Percentiles rank a stretch among this genome's conserved stretches.
Conservation (phyloP, 1,139 yeast genomes). For the Geotrichum bryndzae region DNA sequence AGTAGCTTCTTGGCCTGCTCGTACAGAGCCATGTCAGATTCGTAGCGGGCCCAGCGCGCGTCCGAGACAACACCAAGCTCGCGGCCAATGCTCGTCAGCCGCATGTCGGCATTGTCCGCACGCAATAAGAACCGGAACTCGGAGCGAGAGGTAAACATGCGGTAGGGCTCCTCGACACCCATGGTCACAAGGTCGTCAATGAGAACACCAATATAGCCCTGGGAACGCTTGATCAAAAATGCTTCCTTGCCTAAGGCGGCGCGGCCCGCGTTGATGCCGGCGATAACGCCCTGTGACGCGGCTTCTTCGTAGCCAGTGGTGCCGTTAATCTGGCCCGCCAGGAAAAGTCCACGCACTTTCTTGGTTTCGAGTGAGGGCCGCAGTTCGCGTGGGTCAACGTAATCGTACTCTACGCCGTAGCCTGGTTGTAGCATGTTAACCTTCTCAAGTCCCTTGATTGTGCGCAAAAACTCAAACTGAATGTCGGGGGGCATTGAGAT, state of each 20-base stretch:
- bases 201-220: conserved; percentile 87
- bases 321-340: conserved; percentile 98
- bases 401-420: conserved; percentile 96
- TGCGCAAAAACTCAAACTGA: conserved; percentile 62
- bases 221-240: conserved; percentile 60
- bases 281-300: conserved; percentile 91
- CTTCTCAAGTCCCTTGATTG: conserved; percentile 86
- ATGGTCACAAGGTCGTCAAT: conserved; percentile 91
- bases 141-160: conserved; percentile 96
- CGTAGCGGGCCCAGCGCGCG: conserved; percentile 50
- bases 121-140: conserved; percentile 87
- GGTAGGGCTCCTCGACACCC: conserved; percentile 95
- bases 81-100: conserved; percentile 70
- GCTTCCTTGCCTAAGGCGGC: conserved; percentile 40
- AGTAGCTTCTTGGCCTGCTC: conserved; percentile 44
- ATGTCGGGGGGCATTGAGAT: conserved; percentile 95
- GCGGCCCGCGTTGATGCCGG: conserved; percentile 90
- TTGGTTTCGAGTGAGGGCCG: conserved; percentile 76
- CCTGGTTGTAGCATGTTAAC: conserved; percentile 90
- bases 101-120: conserved; percentile 86
- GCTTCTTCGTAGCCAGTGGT: conserved; percentile 99
- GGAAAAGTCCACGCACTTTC: conserved; percentile 64
- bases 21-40: conserved; percentile 44
- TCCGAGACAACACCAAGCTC: conserved; percentile 61
- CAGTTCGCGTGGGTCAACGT: conserved; percentile 87